Evolutionary conservation across 257 asterid species (phyloP).

Genomic region (Echites panduratus): DNA sequence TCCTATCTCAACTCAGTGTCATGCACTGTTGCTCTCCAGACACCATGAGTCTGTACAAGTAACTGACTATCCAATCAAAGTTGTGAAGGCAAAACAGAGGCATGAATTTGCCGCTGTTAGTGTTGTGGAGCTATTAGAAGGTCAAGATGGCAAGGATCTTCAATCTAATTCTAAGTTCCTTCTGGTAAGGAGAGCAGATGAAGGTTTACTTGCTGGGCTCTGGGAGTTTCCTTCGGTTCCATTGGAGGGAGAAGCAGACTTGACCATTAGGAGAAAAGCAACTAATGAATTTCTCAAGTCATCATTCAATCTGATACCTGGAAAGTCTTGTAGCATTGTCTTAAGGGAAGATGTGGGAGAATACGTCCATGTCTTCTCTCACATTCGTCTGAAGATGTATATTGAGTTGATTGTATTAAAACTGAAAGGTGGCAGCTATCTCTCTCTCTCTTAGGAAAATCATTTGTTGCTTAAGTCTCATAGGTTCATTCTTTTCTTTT

Average conservation of each 20-base stretch:
- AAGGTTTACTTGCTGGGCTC: slow-evolving; percentile 92
- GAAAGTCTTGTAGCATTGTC: slow-evolving; percentile 45
- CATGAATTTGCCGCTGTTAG: slow-evolving; percentile 82
- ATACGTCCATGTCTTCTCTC: slow-evolving; percentile 69
- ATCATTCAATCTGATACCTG: slow-evolving; percentile 51
- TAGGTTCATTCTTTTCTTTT: slow-evolving; percentile 10
- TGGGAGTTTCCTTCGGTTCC: slow-evolving; percentile 97
- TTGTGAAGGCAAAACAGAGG: slow-evolving; percentile 72
- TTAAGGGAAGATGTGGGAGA: slow-evolving; percentile 84
- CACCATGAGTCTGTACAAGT: slow-evolving; percentile 53
- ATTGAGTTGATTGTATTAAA: slow-evolving; percentile 62
- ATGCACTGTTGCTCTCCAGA: slow-evolving; percentile 55
- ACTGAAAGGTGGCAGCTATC: slow-evolving; percentile 40
- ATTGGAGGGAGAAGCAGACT: slow-evolving; percentile 60
- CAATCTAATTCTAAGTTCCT: slow-evolving; percentile 52
- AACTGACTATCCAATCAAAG: slow-evolving; percentile 79
- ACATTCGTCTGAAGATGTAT: slow-evolving; percentile 91
- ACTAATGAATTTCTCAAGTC: slow-evolving; percentile 54
- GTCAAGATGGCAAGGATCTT: slow-evolving; percentile 25
- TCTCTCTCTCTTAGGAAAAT: not conserved
- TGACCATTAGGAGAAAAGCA: slow-evolving; percentile 53
- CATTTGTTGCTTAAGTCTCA: not conserved
- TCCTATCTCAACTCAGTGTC: slow-evolving; percentile 70
- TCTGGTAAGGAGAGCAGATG: slow-evolving; percentile 82
- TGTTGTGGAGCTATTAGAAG: slow-evolving; percentile 76